phyloP scores from a whole-genome alignment of 2,329 filamentous ascomycete genomes.

The Triangularia setosa region DNA sequence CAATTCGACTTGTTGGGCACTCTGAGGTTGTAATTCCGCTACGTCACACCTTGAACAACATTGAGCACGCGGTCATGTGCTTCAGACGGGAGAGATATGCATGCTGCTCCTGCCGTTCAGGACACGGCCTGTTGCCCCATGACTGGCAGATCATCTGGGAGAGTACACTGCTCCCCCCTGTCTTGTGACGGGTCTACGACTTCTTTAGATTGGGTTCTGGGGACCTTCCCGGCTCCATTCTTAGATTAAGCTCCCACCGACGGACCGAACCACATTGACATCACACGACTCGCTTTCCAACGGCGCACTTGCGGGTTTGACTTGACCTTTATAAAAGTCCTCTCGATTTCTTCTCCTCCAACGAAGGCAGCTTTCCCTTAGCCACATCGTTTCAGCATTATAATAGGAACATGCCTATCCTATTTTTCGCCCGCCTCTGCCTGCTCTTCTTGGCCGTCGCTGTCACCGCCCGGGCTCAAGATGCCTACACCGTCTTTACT shows the following conservation, averaged over 20 bases:
- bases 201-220: neutral
- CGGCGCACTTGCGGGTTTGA: neutral
- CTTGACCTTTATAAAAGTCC: neutral
- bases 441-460: neutral
- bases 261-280: neutral
- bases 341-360: neutral
- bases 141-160: slow-evolving; percentile 1
- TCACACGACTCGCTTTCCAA: neutral
- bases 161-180: neutral
- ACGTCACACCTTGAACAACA: neutral
- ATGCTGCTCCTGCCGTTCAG: neutral
- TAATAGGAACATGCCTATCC: neutral
- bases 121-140: slow-evolving; percentile 2
- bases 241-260: neutral
- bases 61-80: neutral
- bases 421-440: neutral
- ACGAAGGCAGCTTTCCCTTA: neutral
- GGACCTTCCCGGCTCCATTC: neutral
- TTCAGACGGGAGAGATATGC: neutral
- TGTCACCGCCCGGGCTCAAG: neutral
- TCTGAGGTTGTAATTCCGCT: neutral
- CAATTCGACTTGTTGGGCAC: neutral
- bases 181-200: neutral
- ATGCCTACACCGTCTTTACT: neutral
- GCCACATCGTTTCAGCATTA: neutral